Conservation (phyloP, 2,329 filamentous ascomycete species). For the Plectosphaerella plurivora region DNA sequence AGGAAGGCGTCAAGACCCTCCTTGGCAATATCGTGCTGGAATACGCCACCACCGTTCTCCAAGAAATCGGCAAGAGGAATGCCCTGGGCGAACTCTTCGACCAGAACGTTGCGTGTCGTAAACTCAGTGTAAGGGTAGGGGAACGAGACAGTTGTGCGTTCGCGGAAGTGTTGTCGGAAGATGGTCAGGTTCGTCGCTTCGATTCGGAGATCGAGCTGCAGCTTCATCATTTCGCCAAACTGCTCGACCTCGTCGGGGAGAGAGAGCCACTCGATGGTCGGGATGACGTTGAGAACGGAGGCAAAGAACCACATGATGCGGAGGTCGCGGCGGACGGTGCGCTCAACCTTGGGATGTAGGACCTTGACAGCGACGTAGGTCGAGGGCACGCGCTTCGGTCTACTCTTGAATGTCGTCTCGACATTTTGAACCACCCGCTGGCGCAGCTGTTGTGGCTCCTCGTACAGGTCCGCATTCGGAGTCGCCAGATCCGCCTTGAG, state of each 20-base stretch:
- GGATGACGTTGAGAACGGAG: constrained; percentile 74
- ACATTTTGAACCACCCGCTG: constrained; percentile 76
- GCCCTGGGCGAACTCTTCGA: constrained; percentile 94
- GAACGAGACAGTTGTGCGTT: constrained; percentile 91
- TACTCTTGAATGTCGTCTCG: constrained; percentile 80
- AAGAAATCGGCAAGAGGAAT: constrained; percentile 89
- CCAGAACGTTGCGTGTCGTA: constrained; percentile 84
- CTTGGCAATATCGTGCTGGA: constrained; percentile 89
- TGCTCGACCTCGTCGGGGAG: constrained; percentile 90
- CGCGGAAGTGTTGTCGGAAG: constrained; percentile 87
- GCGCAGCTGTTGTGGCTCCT: constrained; percentile 48
- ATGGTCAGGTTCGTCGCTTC: constrained; percentile 85
- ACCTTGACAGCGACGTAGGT: constrained; percentile 95
- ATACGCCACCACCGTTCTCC: constrained; percentile 85
- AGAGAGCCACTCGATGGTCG: constrained; percentile 95
- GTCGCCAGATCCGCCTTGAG: constrained; percentile 73
- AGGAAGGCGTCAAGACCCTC: constrained; percentile 95
- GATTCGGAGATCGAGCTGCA: constrained; percentile 94
- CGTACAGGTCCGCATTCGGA: constrained; percentile 52
- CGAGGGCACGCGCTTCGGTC: constrained; percentile 79
- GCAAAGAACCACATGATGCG: constrained; percentile 95
- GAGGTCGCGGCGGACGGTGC: constrained; percentile 83
- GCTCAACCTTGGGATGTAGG: constrained; percentile 85
- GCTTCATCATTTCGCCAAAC: constrained; percentile 97
- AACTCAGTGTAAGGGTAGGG: constrained; percentile 91